Percentiles rank a stretch among this genome's conserved stretches.
These are phyloP conservation scores for Helichrysum umbraculigerum DNA, from an alignment of 129 eudicot genomes.

Conservation along the genomic window DNA sequence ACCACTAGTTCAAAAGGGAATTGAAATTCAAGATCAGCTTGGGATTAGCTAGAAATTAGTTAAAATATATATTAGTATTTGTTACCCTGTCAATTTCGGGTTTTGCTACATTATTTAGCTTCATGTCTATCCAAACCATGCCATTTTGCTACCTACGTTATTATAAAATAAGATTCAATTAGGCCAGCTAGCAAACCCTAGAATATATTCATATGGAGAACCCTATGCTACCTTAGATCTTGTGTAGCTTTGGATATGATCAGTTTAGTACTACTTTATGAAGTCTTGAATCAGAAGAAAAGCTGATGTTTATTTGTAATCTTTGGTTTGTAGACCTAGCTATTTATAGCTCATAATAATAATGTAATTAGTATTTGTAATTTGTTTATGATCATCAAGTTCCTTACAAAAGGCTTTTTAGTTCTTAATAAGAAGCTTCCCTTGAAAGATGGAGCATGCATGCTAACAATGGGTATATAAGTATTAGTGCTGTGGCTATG, in stretches of 20 bases:
- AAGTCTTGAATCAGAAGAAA: constrained; percentile 29
- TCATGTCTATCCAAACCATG: constrained; percentile 23
- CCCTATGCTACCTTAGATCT: constrained; percentile 45
- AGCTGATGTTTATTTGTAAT: constrained; percentile 25
- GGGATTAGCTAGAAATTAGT: constrained; percentile 33
- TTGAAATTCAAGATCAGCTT: constrained; percentile 26
- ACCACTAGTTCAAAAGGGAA: constrained; percentile 33
- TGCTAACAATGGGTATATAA: constrained; percentile 29
- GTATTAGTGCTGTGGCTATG: not conserved
- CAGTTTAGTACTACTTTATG: constrained; percentile 26
- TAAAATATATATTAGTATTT: constrained; percentile 19
- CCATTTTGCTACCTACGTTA: constrained; percentile 29
- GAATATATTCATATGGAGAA: constrained; percentile 48
- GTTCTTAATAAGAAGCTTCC: constrained; percentile 17
- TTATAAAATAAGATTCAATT: constrained; percentile 34
- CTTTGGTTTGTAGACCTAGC: constrained; percentile 21
- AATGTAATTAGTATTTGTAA: constrained; percentile 20
- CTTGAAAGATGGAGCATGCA: constrained; percentile 27
- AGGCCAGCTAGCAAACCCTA: constrained; percentile 61
- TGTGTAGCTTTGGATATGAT: constrained; percentile 48
- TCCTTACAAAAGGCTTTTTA: constrained; percentile 23
- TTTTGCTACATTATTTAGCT: constrained; percentile 29
- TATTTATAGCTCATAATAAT: not conserved
- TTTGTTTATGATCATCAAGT: constrained; percentile 1
- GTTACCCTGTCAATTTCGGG: constrained; percentile 43